A percentile compares a stretch with the other conserved stretches of the same genome.
These are phyloP conservation scores for Tetraselmis striata DNA, from an alignment of 139 green algal species.

Conservation along the genomic window DNA sequence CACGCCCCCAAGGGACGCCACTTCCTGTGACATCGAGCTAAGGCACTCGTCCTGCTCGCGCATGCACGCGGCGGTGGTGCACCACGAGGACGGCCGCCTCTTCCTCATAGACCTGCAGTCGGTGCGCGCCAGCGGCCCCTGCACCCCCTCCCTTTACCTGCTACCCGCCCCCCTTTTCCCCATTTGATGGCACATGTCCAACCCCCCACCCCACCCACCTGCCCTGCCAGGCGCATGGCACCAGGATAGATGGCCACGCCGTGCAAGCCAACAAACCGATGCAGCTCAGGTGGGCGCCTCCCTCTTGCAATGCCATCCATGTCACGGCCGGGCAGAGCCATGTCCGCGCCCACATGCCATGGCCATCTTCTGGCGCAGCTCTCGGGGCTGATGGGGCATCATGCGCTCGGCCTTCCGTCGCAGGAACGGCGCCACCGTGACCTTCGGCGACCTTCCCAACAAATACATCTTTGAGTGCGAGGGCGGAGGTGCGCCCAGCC, in stretches of 20 bases:
- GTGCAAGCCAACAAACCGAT: not conserved
- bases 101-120: constrained; percentile 66
- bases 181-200: no score
- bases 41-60: constrained; percentile 27
- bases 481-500: not conserved
- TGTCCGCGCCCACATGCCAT: no score
- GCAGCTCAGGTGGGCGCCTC: not conserved
- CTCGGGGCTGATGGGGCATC: no score
- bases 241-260: not conserved
- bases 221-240: not conserved
- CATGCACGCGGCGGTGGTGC: constrained; percentile 60
- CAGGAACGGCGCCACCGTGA: not conserved
- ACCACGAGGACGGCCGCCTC: constrained; percentile 56
- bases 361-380: no score
- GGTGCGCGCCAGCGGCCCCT: constrained; percentile 10
- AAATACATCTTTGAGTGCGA: not conserved
- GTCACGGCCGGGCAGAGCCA: no score
- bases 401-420: not conserved
- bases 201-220: not conserved
- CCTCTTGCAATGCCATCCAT: not conserved
- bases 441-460: not conserved
- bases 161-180: not conserved
- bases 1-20: constrained; percentile 36
- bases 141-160: not conserved
- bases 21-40: constrained; percentile 35